Conservation (phyloP, 768 basidiomycete genomes). For the Lactarius deliciosus region DNA sequence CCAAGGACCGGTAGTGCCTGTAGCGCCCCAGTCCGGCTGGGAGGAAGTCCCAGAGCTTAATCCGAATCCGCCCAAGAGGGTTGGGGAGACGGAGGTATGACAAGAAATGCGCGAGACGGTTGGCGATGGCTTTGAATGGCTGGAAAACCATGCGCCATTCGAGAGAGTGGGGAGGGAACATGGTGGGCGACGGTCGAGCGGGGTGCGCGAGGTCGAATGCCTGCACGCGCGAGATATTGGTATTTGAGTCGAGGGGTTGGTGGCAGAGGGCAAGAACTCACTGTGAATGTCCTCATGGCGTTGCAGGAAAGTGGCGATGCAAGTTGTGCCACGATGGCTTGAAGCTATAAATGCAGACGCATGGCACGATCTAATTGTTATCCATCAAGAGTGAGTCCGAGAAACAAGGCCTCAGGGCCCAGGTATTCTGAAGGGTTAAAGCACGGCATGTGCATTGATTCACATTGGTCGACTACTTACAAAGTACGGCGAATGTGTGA, state of each 20-base stretch:
- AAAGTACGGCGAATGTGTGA: constrained; percentile 46
- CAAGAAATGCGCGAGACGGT: constrained; percentile 12
- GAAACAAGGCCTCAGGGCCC: neutral
- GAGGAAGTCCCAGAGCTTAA: constrained; percentile 21
- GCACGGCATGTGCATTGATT: neutral
- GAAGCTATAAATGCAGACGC: constrained; percentile 12
- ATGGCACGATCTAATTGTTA: neutral
- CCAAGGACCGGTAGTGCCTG: constrained; percentile 31
- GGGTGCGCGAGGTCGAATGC: constrained; percentile 12
- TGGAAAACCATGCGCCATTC: constrained; percentile 20
- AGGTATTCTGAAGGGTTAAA: neutral
- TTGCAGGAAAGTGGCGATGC: neutral
- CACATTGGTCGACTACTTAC: constrained; percentile 12
- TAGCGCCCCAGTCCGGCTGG: constrained; percentile 3
- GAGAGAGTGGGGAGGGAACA: neutral
- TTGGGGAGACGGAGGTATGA: constrained; percentile 10
- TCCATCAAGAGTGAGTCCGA: neutral
- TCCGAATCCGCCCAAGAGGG: neutral
- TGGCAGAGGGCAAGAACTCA: constrained; percentile 13
- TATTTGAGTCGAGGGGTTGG: neutral
- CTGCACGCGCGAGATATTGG: constrained; percentile 8
- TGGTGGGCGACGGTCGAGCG: neutral
- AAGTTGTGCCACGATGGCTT: neutral
- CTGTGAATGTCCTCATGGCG: constrained; percentile 18
- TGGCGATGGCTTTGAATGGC: constrained; percentile 18